These are phyloP conservation scores for Casuarina glauca DNA, from an alignment of 306 rosid species.

Conservation along the genomic window DNA sequence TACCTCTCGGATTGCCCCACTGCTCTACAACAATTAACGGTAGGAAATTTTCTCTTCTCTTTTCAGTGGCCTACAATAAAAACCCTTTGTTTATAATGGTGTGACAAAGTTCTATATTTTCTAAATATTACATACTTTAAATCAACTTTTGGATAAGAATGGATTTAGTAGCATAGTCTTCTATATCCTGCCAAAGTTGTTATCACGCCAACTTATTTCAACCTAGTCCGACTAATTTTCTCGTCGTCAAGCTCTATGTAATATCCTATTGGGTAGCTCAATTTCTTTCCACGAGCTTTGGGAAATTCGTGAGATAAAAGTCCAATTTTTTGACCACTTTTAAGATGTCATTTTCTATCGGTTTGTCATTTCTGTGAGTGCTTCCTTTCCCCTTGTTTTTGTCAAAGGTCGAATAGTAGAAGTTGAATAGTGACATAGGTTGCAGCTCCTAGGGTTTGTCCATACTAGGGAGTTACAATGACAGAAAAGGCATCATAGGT, in stretches of 20 bases:
- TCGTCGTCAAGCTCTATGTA: constrained; percentile 17
- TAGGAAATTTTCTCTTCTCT: constrained; percentile 28
- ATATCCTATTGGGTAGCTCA: constrained; percentile 24
- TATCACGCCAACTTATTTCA: constrained; percentile 10
- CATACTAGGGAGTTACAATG: constrained; percentile 1
- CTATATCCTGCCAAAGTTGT: background rate
- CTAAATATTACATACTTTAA: too few species aligned
- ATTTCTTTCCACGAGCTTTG: constrained; percentile 22
- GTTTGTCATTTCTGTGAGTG: constrained; percentile 26
- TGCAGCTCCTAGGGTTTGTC: constrained; percentile 18
- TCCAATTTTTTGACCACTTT: constrained; percentile 38
- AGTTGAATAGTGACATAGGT: constrained; percentile 10
- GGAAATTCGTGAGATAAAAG: constrained; percentile 28
- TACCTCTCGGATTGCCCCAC: constrained; percentile 81
- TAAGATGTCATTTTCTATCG: constrained; percentile 23
- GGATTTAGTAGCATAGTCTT: too few species aligned
- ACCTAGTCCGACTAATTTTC: constrained; percentile 10
- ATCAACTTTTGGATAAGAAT: too few species aligned
- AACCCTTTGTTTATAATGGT: too few species aligned
- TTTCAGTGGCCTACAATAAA: background rate
- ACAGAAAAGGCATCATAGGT: background rate
- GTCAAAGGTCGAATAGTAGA: constrained; percentile 2
- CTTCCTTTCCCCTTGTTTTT: constrained; percentile 25
- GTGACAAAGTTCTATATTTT: too few species aligned
- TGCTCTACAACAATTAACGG: constrained; percentile 80